A percentile compares a stretch with the other conserved stretches of the same genome.
Conservation (phyloP, 306 rosid species). For the Pueraria montana region DNA sequence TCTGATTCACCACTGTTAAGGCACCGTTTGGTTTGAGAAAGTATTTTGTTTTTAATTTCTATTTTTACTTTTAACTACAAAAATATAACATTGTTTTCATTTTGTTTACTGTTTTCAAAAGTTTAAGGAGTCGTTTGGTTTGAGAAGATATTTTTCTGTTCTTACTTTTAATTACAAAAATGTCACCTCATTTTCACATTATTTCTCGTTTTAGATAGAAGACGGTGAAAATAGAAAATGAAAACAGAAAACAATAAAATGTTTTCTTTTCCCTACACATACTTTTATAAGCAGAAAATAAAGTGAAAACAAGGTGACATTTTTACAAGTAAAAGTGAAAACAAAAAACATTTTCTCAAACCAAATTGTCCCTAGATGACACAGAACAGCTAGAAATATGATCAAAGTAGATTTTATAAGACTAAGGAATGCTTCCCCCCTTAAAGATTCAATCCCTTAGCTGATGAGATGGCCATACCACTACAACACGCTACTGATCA, state of each 20-base stretch:
- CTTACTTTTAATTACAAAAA: background rate
- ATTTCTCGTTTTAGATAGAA: background rate
- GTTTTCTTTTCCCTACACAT: background rate
- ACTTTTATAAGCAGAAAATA: background rate
- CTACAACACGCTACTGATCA: background rate
- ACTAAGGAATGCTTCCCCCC: background rate
- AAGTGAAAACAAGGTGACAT: background rate
- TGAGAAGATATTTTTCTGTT: background rate
- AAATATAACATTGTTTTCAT: background rate
- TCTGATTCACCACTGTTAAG: constrained; percentile 7
- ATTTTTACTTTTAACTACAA: background rate
- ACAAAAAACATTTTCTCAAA: background rate
- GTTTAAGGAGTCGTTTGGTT: background rate
- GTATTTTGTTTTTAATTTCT: background rate
- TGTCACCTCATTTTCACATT: background rate
- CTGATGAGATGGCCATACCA: constrained; percentile 25
- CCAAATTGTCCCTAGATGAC: background rate
- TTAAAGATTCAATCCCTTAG: background rate
- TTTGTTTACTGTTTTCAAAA: background rate
- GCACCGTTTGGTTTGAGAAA: background rate
- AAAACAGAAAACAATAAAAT: background rate
- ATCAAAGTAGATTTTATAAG: background rate
- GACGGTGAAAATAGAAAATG: background rate
- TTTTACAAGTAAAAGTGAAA: background rate
- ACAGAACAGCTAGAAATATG: background rate